Conservation (phyloP, 164 flowering plant genomes). For the Cinnamomum chago region DNA sequence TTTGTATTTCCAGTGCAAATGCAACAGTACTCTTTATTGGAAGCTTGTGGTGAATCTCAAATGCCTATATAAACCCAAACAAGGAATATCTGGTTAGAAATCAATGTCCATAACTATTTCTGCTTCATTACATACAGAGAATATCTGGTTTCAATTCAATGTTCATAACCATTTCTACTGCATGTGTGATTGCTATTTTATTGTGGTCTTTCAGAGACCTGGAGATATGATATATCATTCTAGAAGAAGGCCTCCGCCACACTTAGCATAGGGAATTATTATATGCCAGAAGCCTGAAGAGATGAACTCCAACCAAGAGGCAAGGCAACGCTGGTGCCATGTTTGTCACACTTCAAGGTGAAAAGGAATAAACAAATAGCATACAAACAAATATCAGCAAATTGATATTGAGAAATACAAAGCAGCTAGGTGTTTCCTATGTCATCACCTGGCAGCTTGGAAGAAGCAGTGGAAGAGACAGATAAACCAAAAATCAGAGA, state of each 20-base stretch:
- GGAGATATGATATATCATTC: not conserved
- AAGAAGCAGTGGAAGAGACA: not conserved
- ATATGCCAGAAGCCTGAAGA: not conserved
- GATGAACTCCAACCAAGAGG: not conserved
- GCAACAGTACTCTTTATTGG: not conserved
- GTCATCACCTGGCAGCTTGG: not conserved
- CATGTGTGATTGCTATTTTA: not conserved
- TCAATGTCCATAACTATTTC: too few species aligned
- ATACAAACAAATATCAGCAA: not conserved
- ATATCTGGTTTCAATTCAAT: not conserved
- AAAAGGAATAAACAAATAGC: not conserved
- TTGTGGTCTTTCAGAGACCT: not conserved
- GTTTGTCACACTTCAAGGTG: not conserved
- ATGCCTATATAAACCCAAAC: not conserved
- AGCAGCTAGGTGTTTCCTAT: not conserved
- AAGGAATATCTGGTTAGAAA: not conserved
- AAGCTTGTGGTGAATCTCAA: slow-evolving; percentile 7
- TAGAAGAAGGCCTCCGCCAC: too few species aligned
- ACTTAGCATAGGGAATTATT: not conserved
- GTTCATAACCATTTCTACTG: not conserved
- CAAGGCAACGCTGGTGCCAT: not conserved
- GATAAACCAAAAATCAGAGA: not conserved
- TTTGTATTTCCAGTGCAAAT: slow-evolving; percentile 7
- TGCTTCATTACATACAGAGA: not conserved
- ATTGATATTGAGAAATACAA: not conserved